Percentiles rank a stretch among this genome's conserved stretches.
phyloP scores from a whole-genome alignment of 345 rosid species.

The Hibiscus trionum region DNA sequence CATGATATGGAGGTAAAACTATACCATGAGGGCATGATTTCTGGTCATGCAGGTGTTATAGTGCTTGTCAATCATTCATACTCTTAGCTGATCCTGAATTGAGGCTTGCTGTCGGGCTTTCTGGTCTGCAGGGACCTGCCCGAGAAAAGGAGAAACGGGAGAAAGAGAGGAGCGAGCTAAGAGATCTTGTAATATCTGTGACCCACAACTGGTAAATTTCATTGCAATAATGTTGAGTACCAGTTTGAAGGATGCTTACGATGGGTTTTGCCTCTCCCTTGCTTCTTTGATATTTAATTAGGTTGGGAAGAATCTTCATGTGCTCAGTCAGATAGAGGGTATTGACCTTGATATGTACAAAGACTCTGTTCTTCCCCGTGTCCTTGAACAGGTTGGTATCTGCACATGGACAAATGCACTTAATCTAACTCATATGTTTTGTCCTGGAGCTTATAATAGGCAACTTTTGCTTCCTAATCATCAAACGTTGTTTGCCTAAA shows the following conservation, averaged over 20 bases:
- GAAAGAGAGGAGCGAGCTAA: constrained; percentile 98
- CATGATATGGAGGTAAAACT: constrained; percentile 58
- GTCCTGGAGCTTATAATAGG: constrained; percentile 4
- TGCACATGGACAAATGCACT: not conserved
- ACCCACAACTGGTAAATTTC: constrained; percentile 41
- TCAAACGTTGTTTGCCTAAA: constrained; percentile 7
- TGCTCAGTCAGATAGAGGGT: constrained; percentile 96
- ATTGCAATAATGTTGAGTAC: constrained; percentile 26
- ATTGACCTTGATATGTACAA: constrained; percentile 91
- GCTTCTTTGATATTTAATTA: constrained; percentile 17
- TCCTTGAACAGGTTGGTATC: constrained; percentile 75
- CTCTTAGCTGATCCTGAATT: constrained; percentile 95
- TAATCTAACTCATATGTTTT: constrained; percentile 3
- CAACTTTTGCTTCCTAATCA: constrained; percentile 10
- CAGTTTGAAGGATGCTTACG: constrained; percentile 15
- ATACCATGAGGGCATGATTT: constrained; percentile 83
- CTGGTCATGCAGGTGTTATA: constrained; percentile 94
- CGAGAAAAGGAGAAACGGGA: constrained; percentile 98
- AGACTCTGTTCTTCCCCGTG: constrained; percentile 88
- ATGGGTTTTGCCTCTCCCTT: constrained; percentile 5
- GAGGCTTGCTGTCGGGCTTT: constrained; percentile 98
- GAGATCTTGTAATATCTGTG: constrained; percentile 90
- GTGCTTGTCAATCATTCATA: constrained; percentile 88
- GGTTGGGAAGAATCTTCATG: constrained; percentile 99
- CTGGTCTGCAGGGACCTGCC: constrained; percentile 99